A percentile compares a stretch with the other conserved stretches of the same genome.
phyloP scores from a whole-genome alignment of 352 stramenopile genomes.

The Thalassiosira mediterranea region DNA sequence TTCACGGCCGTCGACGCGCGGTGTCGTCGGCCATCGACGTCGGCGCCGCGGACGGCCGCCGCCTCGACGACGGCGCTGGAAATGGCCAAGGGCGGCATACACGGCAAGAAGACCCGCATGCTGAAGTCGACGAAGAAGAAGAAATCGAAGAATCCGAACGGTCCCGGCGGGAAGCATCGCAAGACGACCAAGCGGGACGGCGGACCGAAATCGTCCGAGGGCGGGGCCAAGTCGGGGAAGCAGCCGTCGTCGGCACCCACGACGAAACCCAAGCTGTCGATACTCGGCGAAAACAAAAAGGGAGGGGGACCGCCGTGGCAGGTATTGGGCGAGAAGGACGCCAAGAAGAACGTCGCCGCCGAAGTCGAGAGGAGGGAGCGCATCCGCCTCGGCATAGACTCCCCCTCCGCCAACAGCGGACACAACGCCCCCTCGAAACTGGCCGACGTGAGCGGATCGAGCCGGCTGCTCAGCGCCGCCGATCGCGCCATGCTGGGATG shows the following conservation, averaged over 20 bases:
- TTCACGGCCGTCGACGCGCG: too few species aligned
- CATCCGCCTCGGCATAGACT: slow-evolving; percentile 53
- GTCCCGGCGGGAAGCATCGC: slow-evolving; percentile 38
- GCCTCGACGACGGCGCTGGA: slow-evolving; percentile 12
- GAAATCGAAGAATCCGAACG: slow-evolving; percentile 40
- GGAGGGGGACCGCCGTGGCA: slow-evolving; percentile 69
- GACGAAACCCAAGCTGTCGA: slow-evolving; percentile 38
- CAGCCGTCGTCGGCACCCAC: slow-evolving; percentile 21
- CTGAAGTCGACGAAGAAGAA: slow-evolving; percentile 47
- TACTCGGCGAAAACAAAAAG: slow-evolving; percentile 36
- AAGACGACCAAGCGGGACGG: slow-evolving; percentile 24
- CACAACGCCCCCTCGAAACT: slow-evolving; percentile 24
- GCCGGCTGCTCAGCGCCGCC: slow-evolving; percentile 51
- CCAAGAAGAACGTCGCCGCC: slow-evolving; percentile 61
- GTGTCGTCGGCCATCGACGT: too few species aligned
- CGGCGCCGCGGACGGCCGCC: too few species aligned
- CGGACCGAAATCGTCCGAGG: not conserved
- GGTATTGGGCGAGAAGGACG: slow-evolving; percentile 68
- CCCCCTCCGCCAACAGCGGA: slow-evolving; percentile 23
- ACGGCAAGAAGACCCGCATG: slow-evolving; percentile 48
- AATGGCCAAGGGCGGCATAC: slow-evolving; percentile 46
- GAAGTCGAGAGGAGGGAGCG: slow-evolving; percentile 67
- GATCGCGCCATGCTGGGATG: slow-evolving; percentile 69
- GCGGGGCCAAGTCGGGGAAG: slow-evolving; percentile 17
- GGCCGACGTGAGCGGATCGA: slow-evolving; percentile 50